These are phyloP conservation scores for Sugiyamaella sp. DNA, from an alignment of 1,139 yeast species.

Conservation along the genomic window DNA sequence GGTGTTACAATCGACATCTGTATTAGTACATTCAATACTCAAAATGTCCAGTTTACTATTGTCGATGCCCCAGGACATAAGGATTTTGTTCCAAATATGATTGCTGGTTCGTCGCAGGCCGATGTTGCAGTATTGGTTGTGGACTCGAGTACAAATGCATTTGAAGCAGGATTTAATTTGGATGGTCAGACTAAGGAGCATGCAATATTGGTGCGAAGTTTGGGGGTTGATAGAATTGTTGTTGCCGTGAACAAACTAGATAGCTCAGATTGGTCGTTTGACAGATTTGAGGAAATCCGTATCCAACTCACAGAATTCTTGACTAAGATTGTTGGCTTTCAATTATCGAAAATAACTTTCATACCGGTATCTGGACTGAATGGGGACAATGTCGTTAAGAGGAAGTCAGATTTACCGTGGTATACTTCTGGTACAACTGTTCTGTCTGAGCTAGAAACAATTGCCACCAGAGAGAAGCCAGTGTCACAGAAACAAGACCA, in stretches of 20 bases:
- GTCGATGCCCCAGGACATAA: slow-evolving; percentile 98
- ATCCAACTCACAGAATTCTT: slow-evolving; percentile 63
- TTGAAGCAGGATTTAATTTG: slow-evolving; percentile 81
- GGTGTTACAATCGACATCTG: slow-evolving; percentile 97
- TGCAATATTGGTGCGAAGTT: slow-evolving; percentile 74
- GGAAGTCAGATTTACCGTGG: slow-evolving; percentile 51
- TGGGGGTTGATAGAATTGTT: slow-evolving; percentile 76
- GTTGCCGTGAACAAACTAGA: slow-evolving; percentile 92
- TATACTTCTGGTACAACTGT: slow-evolving; percentile 64
- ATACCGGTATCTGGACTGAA: slow-evolving; percentile 86
- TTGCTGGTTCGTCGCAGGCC: slow-evolving; percentile 90
- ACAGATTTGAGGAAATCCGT: slow-evolving; percentile 64
- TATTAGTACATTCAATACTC: slow-evolving; percentile 79
- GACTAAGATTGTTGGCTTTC: slow-evolving; percentile 57
- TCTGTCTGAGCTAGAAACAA: slow-evolving; percentile 52
- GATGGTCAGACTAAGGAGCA: slow-evolving; percentile 98
- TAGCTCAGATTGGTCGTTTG: slow-evolving; percentile 65
- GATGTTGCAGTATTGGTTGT: slow-evolving; percentile 74
- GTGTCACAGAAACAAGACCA: slow-evolving; percentile 29
- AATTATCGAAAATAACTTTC: slow-evolving; percentile 54
- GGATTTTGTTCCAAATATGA: slow-evolving; percentile 98
- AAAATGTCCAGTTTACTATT: slow-evolving; percentile 68
- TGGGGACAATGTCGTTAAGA: slow-evolving; percentile 75
- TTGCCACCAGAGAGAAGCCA: slow-evolving; percentile 25
- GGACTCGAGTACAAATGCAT: slow-evolving; percentile 81